Percentiles rank a stretch among this genome's conserved stretches.
phyloP scores from a whole-genome alignment of 768 basidiomycete genomes.

The Coprinellus micaceus region DNA sequence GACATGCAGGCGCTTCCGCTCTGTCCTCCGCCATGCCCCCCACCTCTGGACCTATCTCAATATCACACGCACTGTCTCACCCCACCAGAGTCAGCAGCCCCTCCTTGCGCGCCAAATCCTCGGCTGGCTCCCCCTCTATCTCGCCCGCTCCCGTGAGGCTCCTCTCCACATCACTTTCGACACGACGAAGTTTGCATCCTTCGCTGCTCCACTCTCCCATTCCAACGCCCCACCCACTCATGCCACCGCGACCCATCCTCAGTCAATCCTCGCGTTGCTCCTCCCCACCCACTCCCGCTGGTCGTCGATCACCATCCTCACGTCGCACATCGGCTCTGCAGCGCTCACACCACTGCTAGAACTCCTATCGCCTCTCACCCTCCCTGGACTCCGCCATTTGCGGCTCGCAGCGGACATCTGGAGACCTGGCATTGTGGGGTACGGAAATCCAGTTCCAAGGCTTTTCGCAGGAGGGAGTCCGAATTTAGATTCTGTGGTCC shows the following conservation, averaged over 20 bases:
- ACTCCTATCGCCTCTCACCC: slow-evolving; percentile 12
- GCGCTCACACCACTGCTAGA: slow-evolving; percentile 19
- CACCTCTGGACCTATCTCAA: slow-evolving; percentile 21
- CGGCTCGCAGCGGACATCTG: slow-evolving; percentile 26
- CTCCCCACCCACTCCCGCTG: slow-evolving; percentile 14
- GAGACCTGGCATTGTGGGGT: slow-evolving; percentile 24
- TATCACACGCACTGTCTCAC: slow-evolving; percentile 20
- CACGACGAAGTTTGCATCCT: slow-evolving; percentile 18
- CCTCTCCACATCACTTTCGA: slow-evolving; percentile 25
- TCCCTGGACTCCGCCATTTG: slow-evolving; percentile 17
- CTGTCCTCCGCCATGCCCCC: slow-evolving; percentile 17
- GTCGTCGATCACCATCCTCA: slow-evolving; percentile 23
- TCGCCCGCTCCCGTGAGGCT: slow-evolving; percentile 16
- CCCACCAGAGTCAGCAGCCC: not conserved
- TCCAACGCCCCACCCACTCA: slow-evolving; percentile 11
- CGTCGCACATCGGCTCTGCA: slow-evolving; percentile 23
- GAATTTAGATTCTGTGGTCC: slow-evolving; percentile 15
- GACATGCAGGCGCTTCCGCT: slow-evolving; percentile 24
- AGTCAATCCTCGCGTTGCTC: slow-evolving; percentile 4
- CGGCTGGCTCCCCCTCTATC: slow-evolving; percentile 22
- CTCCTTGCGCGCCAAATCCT: not conserved
- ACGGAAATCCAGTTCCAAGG: slow-evolving; percentile 16
- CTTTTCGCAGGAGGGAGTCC: slow-evolving; percentile 23
- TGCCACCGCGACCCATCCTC: not conserved
- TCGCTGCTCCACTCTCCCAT: slow-evolving; percentile 12